Evolutionary conservation across 2,329 filamentous ascomycete species (phyloP), one percentile per base, ranked within the genome.

Genomic region (Juglanconis sp.): DNA sequence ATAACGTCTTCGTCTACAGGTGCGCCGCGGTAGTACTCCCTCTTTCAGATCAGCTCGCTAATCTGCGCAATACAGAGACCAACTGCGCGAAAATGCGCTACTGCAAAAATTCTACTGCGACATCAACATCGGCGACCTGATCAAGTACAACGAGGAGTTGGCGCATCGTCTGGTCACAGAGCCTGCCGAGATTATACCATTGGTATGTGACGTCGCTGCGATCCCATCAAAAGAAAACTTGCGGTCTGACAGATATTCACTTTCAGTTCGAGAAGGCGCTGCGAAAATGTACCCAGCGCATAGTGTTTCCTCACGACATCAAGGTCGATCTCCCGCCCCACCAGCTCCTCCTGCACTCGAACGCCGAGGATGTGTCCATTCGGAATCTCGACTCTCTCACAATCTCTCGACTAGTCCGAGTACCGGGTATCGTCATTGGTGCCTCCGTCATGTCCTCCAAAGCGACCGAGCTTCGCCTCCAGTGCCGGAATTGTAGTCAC

Each of bases 371-470:
- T 73, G 92, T 93, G 35, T 95, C 94, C 0, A 98, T 99, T 68
- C 90, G 95, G 65, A 92, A 97, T 67, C 84, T 99, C 44, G 95
- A 96, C 68, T 96, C 95, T 8, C 89, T 90, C 64, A 94, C 92
- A 65, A 96, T 99, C 67, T 92, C 94, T 5, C 88, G 92, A 67
- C 88, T 99, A n/a, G 94, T 99, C 44, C 87, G 94, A 59, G 96
- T 99, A 60, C 95, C 95, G 1, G 96, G 95, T 54, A 99, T 99
- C 65, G 92, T 99, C 62, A 99, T 99, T 66, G 94, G 95, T 51
- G 95, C 95, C 51, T 97, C 94, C 1, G 96, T 96, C 17, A 89
- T 98, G 74, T 96, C 93, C 2, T 98, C 94, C 11, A 98, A 99
- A 79, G 92, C 95, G 5, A 97, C 92, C 6, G 81, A 87, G 32